Evolutionary conservation across 495 filamentous ascomycete genomes (phyloP).

Genomic region (Talaromyces liani): DNA sequence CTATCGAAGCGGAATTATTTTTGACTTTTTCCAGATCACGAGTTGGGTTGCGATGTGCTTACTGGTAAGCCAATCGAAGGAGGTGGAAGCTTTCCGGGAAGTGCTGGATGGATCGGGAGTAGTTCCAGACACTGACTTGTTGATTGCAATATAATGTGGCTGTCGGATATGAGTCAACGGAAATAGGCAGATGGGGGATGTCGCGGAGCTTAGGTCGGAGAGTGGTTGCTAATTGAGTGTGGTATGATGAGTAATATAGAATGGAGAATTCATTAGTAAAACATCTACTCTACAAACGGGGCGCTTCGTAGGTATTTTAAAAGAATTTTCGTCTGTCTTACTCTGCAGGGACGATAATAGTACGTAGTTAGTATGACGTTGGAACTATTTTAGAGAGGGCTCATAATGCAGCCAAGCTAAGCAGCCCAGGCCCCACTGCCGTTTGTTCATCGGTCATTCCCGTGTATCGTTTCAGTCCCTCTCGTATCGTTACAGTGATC

Average conservation of each 20-base stretch:
- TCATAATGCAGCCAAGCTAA: background rate
- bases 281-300: background rate
- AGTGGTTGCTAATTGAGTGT: background rate
- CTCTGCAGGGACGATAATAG: background rate
- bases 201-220: background rate
- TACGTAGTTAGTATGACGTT: background rate
- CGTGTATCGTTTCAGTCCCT: background rate
- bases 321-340: background rate
- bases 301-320: background rate
- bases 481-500: background rate
- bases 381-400: background rate
- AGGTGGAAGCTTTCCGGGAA: conserved; percentile 7
- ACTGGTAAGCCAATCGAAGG: conserved; percentile 6
- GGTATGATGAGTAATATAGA: background rate
- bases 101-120: background rate
- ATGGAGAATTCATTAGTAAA: background rate
- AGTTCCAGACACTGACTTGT: background rate
- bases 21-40: conserved; percentile 2
- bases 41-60: background rate
- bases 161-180: background rate
- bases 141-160: background rate
- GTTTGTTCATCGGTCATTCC: background rate
- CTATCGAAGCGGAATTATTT: conserved; percentile 5
- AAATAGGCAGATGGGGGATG: background rate
- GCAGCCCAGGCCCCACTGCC: background rate